Base-by-base conservation (phyloP, 1,284 basidiomycete genomes). In the Ganoderma resinaceum region DNA sequence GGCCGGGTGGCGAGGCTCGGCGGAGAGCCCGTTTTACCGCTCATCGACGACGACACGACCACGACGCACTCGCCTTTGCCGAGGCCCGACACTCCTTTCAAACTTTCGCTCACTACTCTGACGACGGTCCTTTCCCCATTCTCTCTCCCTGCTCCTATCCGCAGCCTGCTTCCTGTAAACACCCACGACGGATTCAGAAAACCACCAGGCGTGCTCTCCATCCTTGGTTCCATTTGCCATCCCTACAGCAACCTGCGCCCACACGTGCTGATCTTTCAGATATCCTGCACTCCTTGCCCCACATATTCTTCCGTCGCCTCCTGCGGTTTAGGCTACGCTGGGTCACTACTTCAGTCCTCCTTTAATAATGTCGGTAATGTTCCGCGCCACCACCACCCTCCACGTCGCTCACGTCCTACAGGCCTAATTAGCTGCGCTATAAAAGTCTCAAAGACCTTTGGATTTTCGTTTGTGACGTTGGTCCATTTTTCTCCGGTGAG, bases 241-340 rank as follows among this genome's bases (percentile, higher is more conserved):
- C 66, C 74, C 71, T 72, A 73, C 74, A 29, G 61, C 42, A 14
- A 49, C 46, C 46, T 26, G n/a, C 14, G 2, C 46, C 66, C 43
- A 71, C 75, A 75, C 75, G 74, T 76, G 72, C 70, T 74, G 71
- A 72, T 76, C 65, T 63, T 72, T 68, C 71, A 73, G 70, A 74
- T 72, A 67, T 53, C 26, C 29, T 33, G 42, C 73, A 65, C 72
- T 66, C 70, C 57, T 66, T 57, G 63, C 66, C 53, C 62, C 52
- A 46, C 46, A 49, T 26, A 49, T 49, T 42, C 46, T 49, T 49
- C 46, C 46, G 46, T 49, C 23, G 46, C 46, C 46, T 49, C 64
- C 57, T 60, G 65, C 61, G 66, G 53, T 69, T 65, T 69, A 61
- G 71, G 64, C 71, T 63, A 59, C 38, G 62, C 62, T 62, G 65